Percentiles rank a stretch among this genome's conserved stretches.
phyloP scores from a whole-genome alignment of 768 basidiomycete species.

The Thelephora ganbajun region DNA sequence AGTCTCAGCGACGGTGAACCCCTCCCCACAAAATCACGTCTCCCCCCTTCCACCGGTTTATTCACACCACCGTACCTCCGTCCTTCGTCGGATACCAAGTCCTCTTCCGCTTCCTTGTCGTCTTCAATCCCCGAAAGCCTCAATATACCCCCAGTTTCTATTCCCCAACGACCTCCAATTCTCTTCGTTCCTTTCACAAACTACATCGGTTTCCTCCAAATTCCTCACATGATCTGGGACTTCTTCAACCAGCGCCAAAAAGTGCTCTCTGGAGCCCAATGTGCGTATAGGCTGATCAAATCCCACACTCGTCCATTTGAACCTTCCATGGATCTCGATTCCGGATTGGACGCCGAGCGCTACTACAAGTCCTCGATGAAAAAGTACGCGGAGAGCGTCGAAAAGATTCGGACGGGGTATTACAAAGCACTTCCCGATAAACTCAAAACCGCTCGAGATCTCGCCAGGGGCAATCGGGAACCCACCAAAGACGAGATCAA shows the following conservation, averaged over 20 bases:
- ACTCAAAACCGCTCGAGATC: conserved; percentile 58
- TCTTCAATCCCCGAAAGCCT: conserved; percentile 17
- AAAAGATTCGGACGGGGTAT: conserved; percentile 61
- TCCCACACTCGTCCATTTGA: conserved; percentile 44
- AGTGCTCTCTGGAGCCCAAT: conserved; percentile 70
- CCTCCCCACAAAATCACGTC: conserved; percentile 26
- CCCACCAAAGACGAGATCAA: conserved; percentile 74
- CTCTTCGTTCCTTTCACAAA: conserved; percentile 64
- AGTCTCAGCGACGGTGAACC: conserved; percentile 21
- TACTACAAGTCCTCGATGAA: conserved; percentile 51
- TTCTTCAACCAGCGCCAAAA: conserved; percentile 84
- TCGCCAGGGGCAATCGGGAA: conserved; percentile 62
- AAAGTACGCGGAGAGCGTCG: conserved; percentile 37
- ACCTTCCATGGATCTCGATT: conserved; percentile 48
- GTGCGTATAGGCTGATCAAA: conserved; percentile 62
- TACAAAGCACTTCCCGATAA: conserved; percentile 56
- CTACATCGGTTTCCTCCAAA: conserved; percentile 67
- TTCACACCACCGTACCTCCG: conserved; percentile 16
- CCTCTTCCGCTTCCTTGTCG: conserved; percentile 4
- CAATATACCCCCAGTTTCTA: conserved; percentile 33
- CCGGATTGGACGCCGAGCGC: conserved; percentile 49
- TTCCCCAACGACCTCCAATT: conserved; percentile 71
- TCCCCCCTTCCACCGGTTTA: conserved; percentile 18
- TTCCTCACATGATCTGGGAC: conserved; percentile 82
- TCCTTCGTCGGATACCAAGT: conserved; percentile 10